Percentiles rank a stretch among this genome's conserved stretches.
These are phyloP conservation scores for Tolypocladium paradoxum DNA, from an alignment of 2,329 filamentous ascomycete species.

Conservation along the genomic window DNA sequence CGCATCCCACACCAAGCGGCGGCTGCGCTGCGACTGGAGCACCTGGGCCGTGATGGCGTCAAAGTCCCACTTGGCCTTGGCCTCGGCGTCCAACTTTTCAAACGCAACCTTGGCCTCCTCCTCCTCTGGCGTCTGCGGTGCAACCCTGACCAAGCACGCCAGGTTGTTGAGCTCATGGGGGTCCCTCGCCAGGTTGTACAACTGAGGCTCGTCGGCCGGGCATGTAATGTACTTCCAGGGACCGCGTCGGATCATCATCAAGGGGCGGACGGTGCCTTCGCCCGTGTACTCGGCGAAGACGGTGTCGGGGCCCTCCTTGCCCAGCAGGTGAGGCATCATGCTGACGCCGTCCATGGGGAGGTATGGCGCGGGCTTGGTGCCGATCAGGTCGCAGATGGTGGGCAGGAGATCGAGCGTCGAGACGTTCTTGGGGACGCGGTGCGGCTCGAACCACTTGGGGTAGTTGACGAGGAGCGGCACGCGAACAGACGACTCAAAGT, in stretches of 20 bases:
- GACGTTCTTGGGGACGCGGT: constrained; percentile 71
- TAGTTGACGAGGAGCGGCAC: constrained; percentile 81
- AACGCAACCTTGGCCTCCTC: constrained; percentile 39
- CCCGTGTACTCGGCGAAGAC: constrained; percentile 95
- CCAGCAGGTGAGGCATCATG: constrained; percentile 66
- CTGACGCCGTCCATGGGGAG: constrained; percentile 83
- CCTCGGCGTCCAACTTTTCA: constrained; percentile 62
- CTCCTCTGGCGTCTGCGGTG: constrained; percentile 30
- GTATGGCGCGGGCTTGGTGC: constrained; percentile 54
- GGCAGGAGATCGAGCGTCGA: constrained; percentile 86
- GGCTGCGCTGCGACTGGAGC: constrained; percentile 64
- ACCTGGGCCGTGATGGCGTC: constrained; percentile 65
- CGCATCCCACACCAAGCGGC: constrained; percentile 69
- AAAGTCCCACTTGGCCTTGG: constrained; percentile 69
- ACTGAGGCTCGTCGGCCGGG: constrained; percentile 70
- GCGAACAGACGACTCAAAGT: constrained; percentile 83
- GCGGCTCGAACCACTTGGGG: constrained; percentile 63
- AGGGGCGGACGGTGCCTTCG: constrained; percentile 77
- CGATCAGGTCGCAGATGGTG: constrained; percentile 75
- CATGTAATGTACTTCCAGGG: constrained; percentile 88
- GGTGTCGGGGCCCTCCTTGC: constrained; percentile 59
- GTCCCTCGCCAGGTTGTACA: constrained; percentile 70
- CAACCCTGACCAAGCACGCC: constrained; percentile 32
- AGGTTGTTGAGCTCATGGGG: constrained; percentile 70
- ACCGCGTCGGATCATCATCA: constrained; percentile 89